A percentile compares a stretch with the other conserved stretches of the same genome.
These are phyloP conservation scores for Hamamelis virginiana DNA, from an alignment of 164 flowering plant genomes.

Conservation along the genomic window DNA sequence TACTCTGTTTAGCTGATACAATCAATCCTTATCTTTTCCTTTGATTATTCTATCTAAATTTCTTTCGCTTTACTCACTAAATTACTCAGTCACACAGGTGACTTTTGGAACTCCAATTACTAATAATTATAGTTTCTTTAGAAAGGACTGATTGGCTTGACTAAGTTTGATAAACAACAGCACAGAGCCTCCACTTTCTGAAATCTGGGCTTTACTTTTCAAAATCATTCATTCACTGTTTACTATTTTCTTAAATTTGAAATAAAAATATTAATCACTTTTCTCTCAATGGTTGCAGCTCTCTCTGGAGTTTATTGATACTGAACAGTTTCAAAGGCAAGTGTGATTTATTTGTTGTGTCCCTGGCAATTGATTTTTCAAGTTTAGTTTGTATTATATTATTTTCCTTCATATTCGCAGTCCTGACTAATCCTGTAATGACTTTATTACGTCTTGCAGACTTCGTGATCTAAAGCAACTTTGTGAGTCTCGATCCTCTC, in stretches of 20 bases:
- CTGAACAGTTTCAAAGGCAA: constrained; percentile 79
- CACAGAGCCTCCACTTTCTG: no score
- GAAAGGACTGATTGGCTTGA: no score
- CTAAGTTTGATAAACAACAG: no score
- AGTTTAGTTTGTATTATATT: neutral
- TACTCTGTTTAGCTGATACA: no score
- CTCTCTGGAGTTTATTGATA: constrained; percentile 59
- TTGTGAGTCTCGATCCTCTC: constrained; percentile 40
- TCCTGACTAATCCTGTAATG: neutral
- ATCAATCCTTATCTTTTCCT: no score
- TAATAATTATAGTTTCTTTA: no score
- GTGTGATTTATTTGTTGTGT: constrained; percentile 15
- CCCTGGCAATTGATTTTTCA: neutral
- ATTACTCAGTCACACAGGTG: no score
- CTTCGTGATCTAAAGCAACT: constrained; percentile 84
- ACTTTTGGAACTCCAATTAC: no score
- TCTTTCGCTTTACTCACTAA: no score
- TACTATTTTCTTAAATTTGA: neutral
- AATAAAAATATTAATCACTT: neutral
- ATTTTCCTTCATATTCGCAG: neutral
- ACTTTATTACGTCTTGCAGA: constrained; percentile 37
- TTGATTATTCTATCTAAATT: no score
- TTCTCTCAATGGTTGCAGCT: constrained; percentile 45
- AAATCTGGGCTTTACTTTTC: neutral
- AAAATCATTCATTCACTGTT: neutral